Evolutionary conservation across 2,329 filamentous ascomycete genomes (phyloP).

Genomic region (Ascocoryne sarcoides): DNA sequence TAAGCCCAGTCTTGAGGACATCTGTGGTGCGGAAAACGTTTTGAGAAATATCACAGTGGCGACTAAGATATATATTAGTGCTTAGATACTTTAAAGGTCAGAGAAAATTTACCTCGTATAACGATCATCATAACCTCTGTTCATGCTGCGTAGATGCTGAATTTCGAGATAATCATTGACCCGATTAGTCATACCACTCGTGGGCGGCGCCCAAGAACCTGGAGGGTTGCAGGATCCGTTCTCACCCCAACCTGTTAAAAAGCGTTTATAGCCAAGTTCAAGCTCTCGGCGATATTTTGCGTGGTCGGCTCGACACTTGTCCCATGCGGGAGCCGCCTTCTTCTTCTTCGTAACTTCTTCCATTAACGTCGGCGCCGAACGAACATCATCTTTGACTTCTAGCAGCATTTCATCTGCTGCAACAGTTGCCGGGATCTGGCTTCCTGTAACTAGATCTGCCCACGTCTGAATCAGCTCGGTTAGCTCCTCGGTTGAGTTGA

Average conservation of each 20-base stretch:
- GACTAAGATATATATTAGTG: conserved; percentile 29
- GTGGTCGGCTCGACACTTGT: conserved; percentile 51
- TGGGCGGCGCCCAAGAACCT: conserved; percentile 45
- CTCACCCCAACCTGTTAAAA: conserved; percentile 51
- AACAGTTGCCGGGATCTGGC: conserved; percentile 48
- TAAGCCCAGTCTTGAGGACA: conserved; percentile 42
- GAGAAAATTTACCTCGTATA: conserved; percentile 41
- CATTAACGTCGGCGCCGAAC: conserved; percentile 31
- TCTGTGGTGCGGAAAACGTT: conserved; percentile 56
- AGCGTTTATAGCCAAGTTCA: conserved; percentile 43
- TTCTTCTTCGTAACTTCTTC: conserved; percentile 22
- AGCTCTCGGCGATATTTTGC: conserved; percentile 41
- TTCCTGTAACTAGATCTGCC: conserved; percentile 4
- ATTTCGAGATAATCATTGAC: conserved; percentile 61
- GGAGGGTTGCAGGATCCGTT: conserved; percentile 43
- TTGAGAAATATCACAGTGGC: conserved; percentile 58
- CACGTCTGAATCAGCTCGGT: conserved; percentile 4
- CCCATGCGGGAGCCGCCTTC: conserved; percentile 35
- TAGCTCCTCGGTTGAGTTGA: neutral
- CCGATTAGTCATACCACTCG: conserved; percentile 44
- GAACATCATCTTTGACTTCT: conserved; percentile 37
- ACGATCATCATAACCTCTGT: conserved; percentile 44
- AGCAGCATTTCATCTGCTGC: conserved; percentile 53
- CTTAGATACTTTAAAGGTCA: neutral
- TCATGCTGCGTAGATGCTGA: conserved; percentile 41